These are phyloP conservation scores for Globisporangium nodosum DNA, from an alignment of 352 stramenopile genomes.

Conservation along the genomic window DNA sequence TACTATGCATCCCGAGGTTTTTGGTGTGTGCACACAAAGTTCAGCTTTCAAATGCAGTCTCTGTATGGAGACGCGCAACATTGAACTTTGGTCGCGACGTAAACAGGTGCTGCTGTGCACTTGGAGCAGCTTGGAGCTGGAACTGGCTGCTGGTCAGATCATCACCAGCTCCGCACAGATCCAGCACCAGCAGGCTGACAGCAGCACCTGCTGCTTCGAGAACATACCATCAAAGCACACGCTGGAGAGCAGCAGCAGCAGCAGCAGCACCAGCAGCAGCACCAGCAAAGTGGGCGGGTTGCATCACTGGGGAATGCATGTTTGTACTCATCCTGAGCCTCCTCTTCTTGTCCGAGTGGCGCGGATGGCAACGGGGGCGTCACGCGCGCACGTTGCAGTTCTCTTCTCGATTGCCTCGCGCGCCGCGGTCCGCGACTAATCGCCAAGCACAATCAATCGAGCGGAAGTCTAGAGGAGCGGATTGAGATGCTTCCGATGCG, in stretches of 20 bases:
- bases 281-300: too few relatives aligned
- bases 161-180: background rate
- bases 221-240: background rate
- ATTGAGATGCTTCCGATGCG: too few relatives aligned
- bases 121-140: background rate
- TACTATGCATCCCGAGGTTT: slow-evolving; percentile 5
- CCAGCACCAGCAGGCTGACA: background rate
- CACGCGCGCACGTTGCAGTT: slow-evolving; percentile 1
- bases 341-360: background rate
- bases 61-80: background rate
- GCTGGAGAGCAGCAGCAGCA: background rate
- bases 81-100: background rate
- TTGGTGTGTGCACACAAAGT: slow-evolving; percentile 7
- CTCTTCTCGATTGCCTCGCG: background rate
- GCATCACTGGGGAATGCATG: background rate
- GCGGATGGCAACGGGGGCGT: background rate
- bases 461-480: background rate
- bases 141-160: background rate
- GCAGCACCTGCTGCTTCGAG: background rate
- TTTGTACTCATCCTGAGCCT: background rate
- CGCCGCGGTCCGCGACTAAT: background rate
- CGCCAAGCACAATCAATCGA: background rate
- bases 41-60: slow-evolving; percentile 9
- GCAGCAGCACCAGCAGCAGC: too few relatives aligned
- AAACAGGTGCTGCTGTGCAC: background rate